Conservation (phyloP, 371 early-diverging fungal genomes). For the Mucor circinelloides region DNA sequence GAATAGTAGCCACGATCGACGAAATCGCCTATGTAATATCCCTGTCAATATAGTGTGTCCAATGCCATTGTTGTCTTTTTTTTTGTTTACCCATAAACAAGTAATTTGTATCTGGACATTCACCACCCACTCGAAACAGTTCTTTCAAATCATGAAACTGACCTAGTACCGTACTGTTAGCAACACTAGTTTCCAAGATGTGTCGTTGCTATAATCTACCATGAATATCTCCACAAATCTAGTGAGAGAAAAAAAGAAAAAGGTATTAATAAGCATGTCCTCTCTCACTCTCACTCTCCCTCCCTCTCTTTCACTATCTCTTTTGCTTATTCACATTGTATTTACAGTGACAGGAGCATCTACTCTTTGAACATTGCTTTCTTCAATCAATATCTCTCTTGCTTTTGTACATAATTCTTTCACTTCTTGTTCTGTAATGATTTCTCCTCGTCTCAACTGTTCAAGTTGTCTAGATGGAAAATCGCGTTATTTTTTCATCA, state of each 20-base stretch:
- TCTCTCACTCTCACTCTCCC: too few relatives aligned
- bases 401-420: constrained; percentile 93
- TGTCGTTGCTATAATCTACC: constrained; percentile 54
- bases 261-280: neutral
- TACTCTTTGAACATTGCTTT: constrained; percentile 94
- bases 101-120: constrained; percentile 97
- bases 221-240: constrained; percentile 99
- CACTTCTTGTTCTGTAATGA: constrained; percentile 91
- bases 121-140: constrained; percentile 94
- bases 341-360: constrained; percentile 96
- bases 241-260: constrained; percentile 1
- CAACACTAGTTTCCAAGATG: too few relatives aligned
- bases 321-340: too few relatives aligned
- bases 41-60: neutral
- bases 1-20: constrained; percentile 99
- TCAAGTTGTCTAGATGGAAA: constrained; percentile 73
- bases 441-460: constrained; percentile 86
- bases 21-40: constrained; percentile 84
- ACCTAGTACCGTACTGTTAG: constrained; percentile 43
- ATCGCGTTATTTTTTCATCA: neutral
- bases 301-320: too few relatives aligned
- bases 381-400: constrained; percentile 92
- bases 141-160: constrained; percentile 98
- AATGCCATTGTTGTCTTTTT: neutral
- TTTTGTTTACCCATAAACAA: constrained; percentile 87